Base-by-base conservation (phyloP, 441 rosid genomes). In the Caryocar brasiliense region DNA sequence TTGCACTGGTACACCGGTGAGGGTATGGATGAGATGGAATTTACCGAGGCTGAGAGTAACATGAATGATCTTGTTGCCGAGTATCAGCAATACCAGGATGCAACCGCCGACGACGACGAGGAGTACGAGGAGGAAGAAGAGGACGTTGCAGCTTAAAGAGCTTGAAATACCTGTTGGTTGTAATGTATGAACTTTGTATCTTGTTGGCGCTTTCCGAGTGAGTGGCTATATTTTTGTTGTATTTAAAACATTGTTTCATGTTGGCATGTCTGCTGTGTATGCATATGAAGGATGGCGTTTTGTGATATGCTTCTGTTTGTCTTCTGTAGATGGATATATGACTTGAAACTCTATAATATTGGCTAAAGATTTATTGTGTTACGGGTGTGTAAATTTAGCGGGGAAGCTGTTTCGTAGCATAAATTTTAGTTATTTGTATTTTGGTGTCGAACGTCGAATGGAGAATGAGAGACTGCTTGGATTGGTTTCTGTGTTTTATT, bases 21-120 rank as follows among this genome's bases (percentile, higher is more conserved):
- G 61, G 86, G 83, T 2, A 80, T 80, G 86, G 86, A 80, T 21
- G 83, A 80, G 64, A 80, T 80, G 86, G 86, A 80, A 48, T 76
- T 80, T 56, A 77, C 85, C 0, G 85, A 79, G 57, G 86, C 86
- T 3, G 86, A 80, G 68, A 80, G 86, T 53, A 80, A 77, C 72
- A 75, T 81, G 84, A 81, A 81, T 7, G 82, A 78, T 56, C 70
- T 81, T 49, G 84, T 81, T 2, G 80, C 87, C 0, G 87, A 81
- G 68, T 81, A 81, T 40, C 87, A 63, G 43, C 68, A 63, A 23
- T 63, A 63, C 43, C 68, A 63, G 34, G 68, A 63, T 22, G 68
- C 68, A 29, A 56, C 62, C 0, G 48, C 47, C 2, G 61, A 54
- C 6, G 68, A 54, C 6, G 68, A 63, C 0, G 68, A 54, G 20